Evolutionary conservation across 1,139 yeast genomes (phyloP), one percentile per base, ranked within the genome.

Genomic region (Nadsonia starkeyi-henricii): DNA sequence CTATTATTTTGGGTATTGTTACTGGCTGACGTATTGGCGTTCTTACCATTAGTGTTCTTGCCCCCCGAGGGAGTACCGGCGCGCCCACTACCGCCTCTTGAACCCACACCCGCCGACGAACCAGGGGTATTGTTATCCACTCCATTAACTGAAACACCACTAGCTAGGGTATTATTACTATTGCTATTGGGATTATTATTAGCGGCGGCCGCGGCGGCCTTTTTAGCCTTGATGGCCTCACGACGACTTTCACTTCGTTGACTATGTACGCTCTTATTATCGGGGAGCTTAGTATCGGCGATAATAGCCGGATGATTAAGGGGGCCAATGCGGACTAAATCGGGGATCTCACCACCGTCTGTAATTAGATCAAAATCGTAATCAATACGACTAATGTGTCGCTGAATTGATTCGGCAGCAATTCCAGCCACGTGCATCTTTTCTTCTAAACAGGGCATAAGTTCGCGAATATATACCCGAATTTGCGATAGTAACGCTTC

Each of bases 401-500:
- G 78, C 42, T 73, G 69, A 47, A 88, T 74, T 20, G 82, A 75
- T 58, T 89, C 97, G 30, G 85, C 76, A 26, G 96, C 96, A 41
- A 86, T 83, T 1, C 91, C 81, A 2, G 97, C 93, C 41, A 91
- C 96, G 62, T 91, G 96, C 94, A 91, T 88, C 66, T 91, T 91
- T 62, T 91, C 97, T 61, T 91, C 98, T 52, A 91, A 69, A 55
- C 96, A 86, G 0, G 97, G 97, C 69, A 91, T 79, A 48, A 91
- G 72, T 52, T 85, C 95, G 55, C 64, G 62, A 47, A 61, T 68
- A 52, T 66, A 63, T 42, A 59, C 65, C 41, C 70, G 63, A 48
- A 70, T 69, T 51, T 63, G 62, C n/a, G 58, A 57, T 50, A 71
- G 59, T 39, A 65, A 50, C 50, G 66, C 58, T 52, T 65, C 69